phyloP scores from a whole-genome alignment of 2,329 filamentous ascomycete genomes.

The Hymenoscyphus occultus region DNA sequence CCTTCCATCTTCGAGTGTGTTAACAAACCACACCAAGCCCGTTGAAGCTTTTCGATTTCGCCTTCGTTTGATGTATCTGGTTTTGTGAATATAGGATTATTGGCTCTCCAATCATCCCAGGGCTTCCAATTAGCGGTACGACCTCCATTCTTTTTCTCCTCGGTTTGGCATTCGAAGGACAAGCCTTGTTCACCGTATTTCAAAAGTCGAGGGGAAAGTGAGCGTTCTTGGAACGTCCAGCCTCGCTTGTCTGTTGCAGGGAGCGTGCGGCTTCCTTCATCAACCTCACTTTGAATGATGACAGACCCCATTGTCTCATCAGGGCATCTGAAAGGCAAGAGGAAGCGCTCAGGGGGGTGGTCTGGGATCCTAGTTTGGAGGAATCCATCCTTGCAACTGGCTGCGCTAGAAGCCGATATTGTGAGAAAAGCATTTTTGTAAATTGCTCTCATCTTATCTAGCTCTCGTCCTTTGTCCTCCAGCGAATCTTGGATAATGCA shows the following conservation, averaged over 20 bases:
- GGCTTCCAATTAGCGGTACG: not conserved
- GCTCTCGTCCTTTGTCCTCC: not conserved
- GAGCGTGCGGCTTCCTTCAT: not conserved
- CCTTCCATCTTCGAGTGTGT: not conserved
- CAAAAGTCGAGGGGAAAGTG: not conserved
- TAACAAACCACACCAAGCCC: not conserved
- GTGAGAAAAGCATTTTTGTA: conserved; percentile 3
- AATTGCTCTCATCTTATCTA: not conserved
- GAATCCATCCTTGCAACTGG: not conserved
- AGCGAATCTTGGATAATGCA: conserved; percentile 6
- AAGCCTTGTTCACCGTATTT: not conserved
- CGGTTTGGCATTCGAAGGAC: not conserved
- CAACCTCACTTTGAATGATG: not conserved
- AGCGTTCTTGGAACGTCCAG: not conserved
- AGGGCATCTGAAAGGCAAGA: not conserved
- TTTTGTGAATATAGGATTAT: not conserved
- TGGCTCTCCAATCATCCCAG: not conserved
- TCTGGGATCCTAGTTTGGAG: not conserved
- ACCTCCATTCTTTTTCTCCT: not conserved
- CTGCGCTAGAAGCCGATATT: not conserved
- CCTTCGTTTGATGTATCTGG: not conserved
- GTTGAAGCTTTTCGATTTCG: not conserved
- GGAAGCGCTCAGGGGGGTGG: not conserved
- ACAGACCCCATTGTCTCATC: not conserved
- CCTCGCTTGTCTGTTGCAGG: not conserved